Conservation (phyloP, 495 filamentous ascomycete genomes). For the Penicillium manginii region DNA sequence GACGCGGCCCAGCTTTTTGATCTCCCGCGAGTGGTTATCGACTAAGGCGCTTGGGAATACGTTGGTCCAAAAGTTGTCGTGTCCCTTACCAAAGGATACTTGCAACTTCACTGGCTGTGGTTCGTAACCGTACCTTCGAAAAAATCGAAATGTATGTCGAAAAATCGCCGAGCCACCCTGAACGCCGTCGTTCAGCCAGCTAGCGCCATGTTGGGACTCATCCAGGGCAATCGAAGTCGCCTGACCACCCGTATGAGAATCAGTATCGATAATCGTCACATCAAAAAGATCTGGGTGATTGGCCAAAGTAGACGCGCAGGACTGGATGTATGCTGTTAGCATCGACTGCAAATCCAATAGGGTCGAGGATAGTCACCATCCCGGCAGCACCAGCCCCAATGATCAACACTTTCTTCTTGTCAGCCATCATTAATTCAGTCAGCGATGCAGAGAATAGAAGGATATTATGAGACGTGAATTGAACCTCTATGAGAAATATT, state of each 20-base stretch:
- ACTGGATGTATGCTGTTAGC: conserved; percentile 46
- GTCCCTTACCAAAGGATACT: conserved; percentile 78
- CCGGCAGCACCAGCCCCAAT: conserved; percentile 70
- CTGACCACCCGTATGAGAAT: conserved; percentile 74
- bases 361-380: conserved; percentile 43
- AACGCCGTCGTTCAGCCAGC: conserved; percentile 84
- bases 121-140: conserved; percentile 66
- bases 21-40: conserved; percentile 63
- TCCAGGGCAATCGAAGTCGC: conserved; percentile 78
- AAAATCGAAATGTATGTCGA: conserved; percentile 81
- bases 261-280: conserved; percentile 72
- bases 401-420: conserved; percentile 52
- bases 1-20: conserved; percentile 66
- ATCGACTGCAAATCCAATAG: not conserved
- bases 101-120: conserved; percentile 75
- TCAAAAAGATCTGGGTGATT: conserved; percentile 75
- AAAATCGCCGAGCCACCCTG: conserved; percentile 81
- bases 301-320: conserved; percentile 74
- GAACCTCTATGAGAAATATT: not conserved
- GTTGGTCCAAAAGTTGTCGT: conserved; percentile 78
- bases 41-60: conserved; percentile 74
- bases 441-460: not conserved
- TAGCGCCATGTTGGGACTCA: conserved; percentile 64
- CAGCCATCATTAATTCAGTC: conserved; percentile 4
- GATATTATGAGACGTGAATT: too few relatives aligned